Evolutionary conservation across 1,139 yeast species (phyloP).

Genomic region (Yamadazyma trypodendri): DNA sequence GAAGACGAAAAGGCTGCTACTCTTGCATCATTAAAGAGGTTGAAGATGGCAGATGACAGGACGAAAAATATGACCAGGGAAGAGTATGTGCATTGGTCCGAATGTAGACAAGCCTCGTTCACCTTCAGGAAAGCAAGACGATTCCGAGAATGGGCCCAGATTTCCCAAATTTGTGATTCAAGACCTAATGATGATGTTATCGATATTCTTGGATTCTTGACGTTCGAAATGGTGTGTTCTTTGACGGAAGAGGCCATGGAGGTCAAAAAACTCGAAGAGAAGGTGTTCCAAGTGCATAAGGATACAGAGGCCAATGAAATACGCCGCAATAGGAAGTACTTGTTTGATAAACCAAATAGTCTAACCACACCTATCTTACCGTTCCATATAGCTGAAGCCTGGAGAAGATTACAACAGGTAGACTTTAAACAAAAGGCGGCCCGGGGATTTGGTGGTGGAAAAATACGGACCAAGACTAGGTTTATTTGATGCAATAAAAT

Average conservation of each 20-base stretch:
- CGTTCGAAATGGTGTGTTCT: slow-evolving; percentile 95
- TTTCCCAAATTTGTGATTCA: slow-evolving; percentile 78
- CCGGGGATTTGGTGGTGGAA: slow-evolving; percentile 77
- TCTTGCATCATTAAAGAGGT: slow-evolving; percentile 78
- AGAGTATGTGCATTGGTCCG: slow-evolving; percentile 98
- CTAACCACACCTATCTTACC: slow-evolving; percentile 80
- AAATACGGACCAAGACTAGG: slow-evolving; percentile 41
- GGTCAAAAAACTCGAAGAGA: slow-evolving; percentile 70
- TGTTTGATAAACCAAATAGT: slow-evolving; percentile 91
- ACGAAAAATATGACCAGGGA: slow-evolving; percentile 93
- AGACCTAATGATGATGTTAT: slow-evolving; percentile 95
- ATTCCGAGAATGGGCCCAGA: slow-evolving; percentile 95
- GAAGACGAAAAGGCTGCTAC: slow-evolving; percentile 91
- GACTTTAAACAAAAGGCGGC: slow-evolving; percentile 63
- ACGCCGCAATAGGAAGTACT: slow-evolving; percentile 50
- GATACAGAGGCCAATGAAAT: slow-evolving; percentile 22
- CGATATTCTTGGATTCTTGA: slow-evolving; percentile 90
- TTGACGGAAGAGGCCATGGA: slow-evolving; percentile 88
- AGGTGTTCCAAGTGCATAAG: slow-evolving; percentile 32
- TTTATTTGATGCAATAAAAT: slow-evolving; percentile 26
- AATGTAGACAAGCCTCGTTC: slow-evolving; percentile 95
- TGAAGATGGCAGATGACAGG: slow-evolving; percentile 92
- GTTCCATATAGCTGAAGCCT: slow-evolving; percentile 87
- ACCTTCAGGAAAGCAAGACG: slow-evolving; percentile 91
- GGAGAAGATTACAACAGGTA: slow-evolving; percentile 73